Evolutionary conservation across 257 asterid genomes (phyloP), one percentile per base, ranked within the genome.

Genomic region (Solanum arcanum): DNA sequence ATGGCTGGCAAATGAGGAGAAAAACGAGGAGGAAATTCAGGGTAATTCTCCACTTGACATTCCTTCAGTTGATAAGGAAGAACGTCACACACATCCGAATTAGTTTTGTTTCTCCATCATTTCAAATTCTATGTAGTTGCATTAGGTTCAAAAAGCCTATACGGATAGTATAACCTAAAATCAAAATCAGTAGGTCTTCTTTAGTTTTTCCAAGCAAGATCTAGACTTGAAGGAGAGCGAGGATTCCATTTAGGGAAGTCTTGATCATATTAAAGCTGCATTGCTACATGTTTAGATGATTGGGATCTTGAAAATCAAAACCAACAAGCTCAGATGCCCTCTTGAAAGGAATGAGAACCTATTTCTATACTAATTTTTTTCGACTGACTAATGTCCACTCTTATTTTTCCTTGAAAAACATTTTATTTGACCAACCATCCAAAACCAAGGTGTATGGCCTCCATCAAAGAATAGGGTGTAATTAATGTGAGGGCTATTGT

Each of bases 231-330:
- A 47, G 5, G 56, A 0, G 46, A 77, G 18, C 35, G 60, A 21
- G 73, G n/a, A 31, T 88, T 33, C 68, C 87, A 46, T 49, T 44
- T 86, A 2, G 90, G 91, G 42, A 90, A 52, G 62, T 91, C 91
- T 87, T 91, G 91, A 33, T 91, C 91, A 1, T 70, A 41, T 12
- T 92, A 89, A 64, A 90, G 86, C 25, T 91, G 92, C 87, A 90
- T 87, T 14, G 90, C 92, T 1, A 89, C 90, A 9, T 89, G 74
- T 90, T 91, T 5, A 92, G 90, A 44, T 42, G 83, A 37, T 89
- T 76, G 15, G 87, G 49, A 83, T 91, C 92, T 44, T 82, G 62
- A 33, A 92, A 86, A 49, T 89, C 94, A n/a, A 84, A n/a, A 39
- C 91, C 92, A 56, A 86, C 73, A 46, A 91, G 89, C 39, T 82